Base-by-base conservation (phyloP, 805 yeast species). In the Yarrowia bubula region DNA sequence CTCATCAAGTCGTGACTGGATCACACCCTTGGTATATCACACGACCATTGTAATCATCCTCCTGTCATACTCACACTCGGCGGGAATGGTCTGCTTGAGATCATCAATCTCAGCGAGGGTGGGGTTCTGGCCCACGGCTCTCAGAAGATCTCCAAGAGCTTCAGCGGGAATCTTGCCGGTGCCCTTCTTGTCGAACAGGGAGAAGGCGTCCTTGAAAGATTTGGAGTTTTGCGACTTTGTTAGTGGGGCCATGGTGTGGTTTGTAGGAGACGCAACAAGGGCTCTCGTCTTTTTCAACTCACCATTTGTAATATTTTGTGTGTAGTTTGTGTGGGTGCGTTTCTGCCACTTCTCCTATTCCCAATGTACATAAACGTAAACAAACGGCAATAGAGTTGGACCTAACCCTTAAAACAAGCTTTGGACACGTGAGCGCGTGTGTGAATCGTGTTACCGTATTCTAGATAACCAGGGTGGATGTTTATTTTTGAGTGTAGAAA, bases 111-210 rank as follows among this genome's bases (percentile, higher is more conserved):
- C 97, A 22, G 92, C 89, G 72, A 91, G 83, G 4, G 99, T 92
- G 69, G 99, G 99, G 80, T 95, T 95, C 80, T 93, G 98, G 43
- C 99, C 99, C 67, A 95, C 92, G 1, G 99, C 98, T 75, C 99
- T 85, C 67, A 95, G 83, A 71, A 95, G 83, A 74, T 95, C 99
- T 39, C 98, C 99, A 60, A 95, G 82, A 67, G 89, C 86, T 68
- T 88, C 89, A 67, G 84, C 81, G 14, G 97, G 86, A 65, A 95
- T 95, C 75, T 86, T 84, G 15, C 98, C 99, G 42, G 93, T 90
- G 33, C 97, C 98, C 74, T 92, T 90, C 78, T 92, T 92, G 80
- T 95, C 99, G 74, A 93, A 95, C 51, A 95, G 85, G 11, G 98
- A 95, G 77, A 95, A 95, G 28, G 98, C 97, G 82, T 95, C 98